Evolutionary conservation across 164 flowering plant species (phyloP).

Genomic region (Liquidambar formosana): DNA sequence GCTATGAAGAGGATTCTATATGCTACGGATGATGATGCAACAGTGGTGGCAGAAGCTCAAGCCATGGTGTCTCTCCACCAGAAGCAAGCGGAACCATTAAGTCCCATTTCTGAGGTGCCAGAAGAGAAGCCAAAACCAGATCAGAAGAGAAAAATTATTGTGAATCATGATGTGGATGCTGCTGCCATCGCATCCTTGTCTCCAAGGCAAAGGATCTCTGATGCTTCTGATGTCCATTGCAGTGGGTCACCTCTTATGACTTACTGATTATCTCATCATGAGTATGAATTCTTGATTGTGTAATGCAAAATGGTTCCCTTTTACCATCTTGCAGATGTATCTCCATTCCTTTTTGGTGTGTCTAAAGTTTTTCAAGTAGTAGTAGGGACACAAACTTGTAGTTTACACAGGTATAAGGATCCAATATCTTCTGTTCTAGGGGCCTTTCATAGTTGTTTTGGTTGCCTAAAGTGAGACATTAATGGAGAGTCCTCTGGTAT

Average conservation of each 20-base stretch:
- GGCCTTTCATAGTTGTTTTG: too few species aligned
- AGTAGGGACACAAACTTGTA: not conserved
- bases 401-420: too few species aligned
- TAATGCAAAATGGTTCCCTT: not conserved
- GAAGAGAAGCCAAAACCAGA: conserved; percentile 50
- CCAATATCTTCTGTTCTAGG: too few species aligned
- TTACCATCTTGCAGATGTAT: not conserved
- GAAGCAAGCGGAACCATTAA: conserved; percentile 35
- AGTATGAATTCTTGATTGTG: too few species aligned
- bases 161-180: conserved; percentile 56
- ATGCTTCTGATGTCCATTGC: conserved; percentile 73
- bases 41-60: conserved; percentile 80
- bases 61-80: conserved; percentile 51
- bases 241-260: conserved; percentile 66
- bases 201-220: conserved; percentile 76
- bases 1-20: conserved; percentile 80
- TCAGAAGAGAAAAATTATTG: conserved; percentile 65
- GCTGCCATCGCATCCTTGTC: conserved; percentile 58
- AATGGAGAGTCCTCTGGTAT: too few species aligned
- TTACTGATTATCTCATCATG: conserved; percentile 34
- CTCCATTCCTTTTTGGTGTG: not conserved
- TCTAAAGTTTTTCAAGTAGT: not conserved
- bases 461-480: too few species aligned
- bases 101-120: conserved; percentile 52
- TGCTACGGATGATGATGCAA: conserved; percentile 71